These are phyloP conservation scores for Perkinsus chesapeaki DNA, from an alignment of 169 alveolate species.

Conservation along the genomic window DNA sequence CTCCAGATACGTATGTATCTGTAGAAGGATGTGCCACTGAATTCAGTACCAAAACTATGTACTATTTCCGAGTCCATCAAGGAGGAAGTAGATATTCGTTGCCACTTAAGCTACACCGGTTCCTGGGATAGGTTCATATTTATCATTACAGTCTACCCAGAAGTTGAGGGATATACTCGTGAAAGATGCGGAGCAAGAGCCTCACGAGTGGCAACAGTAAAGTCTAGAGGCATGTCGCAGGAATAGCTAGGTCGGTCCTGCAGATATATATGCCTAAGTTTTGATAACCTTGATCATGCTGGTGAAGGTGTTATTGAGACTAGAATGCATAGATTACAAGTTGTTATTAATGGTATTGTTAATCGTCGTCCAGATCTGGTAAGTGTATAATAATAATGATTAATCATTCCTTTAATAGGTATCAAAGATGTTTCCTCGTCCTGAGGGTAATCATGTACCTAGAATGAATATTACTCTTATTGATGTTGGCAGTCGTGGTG, in stretches of 20 bases:
- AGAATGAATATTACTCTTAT: neutral
- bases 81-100: neutral
- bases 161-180: neutral
- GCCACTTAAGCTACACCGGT: neutral
- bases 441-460: neutral
- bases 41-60: neutral
- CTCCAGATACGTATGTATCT: neutral
- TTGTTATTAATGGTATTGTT: neutral
- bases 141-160: neutral
- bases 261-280: neutral
- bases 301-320: neutral
- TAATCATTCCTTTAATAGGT: neutral
- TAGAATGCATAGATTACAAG: neutral
- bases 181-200: neutral
- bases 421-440: neutral
- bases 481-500: slow-evolving; percentile 6
- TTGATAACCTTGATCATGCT: neutral
- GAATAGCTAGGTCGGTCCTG: neutral
- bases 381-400: neutral
- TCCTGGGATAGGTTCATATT: neutral
- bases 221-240: neutral
- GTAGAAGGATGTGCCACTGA: neutral
- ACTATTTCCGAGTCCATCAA: neutral
- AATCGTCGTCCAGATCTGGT: neutral
- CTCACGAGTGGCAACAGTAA: neutral